Base-by-base conservation (phyloP, 441 rosid species). In the Dalechampia spathulata region DNA sequence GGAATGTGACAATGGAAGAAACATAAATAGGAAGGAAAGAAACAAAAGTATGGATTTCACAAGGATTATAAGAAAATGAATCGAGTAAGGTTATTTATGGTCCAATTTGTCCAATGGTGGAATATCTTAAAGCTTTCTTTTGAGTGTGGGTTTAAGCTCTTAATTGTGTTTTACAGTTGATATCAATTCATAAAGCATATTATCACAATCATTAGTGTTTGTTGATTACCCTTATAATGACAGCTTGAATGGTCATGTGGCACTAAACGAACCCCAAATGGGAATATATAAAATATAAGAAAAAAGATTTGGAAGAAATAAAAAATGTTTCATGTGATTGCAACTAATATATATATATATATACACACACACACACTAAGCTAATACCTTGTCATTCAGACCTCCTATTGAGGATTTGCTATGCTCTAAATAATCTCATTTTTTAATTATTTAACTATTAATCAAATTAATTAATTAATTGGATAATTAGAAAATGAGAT, bases 141-240 rank as follows among this genome's bases (percentile, higher is more conserved):
- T 16, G 37, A 41, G 57, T 30, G 34, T 30, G 37, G 10, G 30
- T 5, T 32, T 38, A 22, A n/a, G 43, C 49, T 28, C 44, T 55
- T 12, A 49, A 25, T 42, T 43, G 52, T 50, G 62, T 49, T 42
- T 57, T 49, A 34, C 62, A 57, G 58, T 43, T 42, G 58, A 50
- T 20, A 50, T 23, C 55, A 55, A 41, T 50, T 48, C 61, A 55
- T 22, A 54, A 47, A 43, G 60, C 47, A 38, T 14, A 14, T 44
- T 48, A 48, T 20, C 49, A 30, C 56, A 40, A 55, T 55, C 19
- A n/a, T 38, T 49, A 53, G 40, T 22, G 46, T 26, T 21, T 32
- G 30, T 2, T 28, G 15, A 47, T 63, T 41, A 52, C 52, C 44
- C 53, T 44, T 63, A 25, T 19, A 43, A 43, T 52, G 54, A 21